Evolutionary conservation across 495 filamentous ascomycete genomes (phyloP).

Genomic region (Beverwykella pulmonaria): DNA sequence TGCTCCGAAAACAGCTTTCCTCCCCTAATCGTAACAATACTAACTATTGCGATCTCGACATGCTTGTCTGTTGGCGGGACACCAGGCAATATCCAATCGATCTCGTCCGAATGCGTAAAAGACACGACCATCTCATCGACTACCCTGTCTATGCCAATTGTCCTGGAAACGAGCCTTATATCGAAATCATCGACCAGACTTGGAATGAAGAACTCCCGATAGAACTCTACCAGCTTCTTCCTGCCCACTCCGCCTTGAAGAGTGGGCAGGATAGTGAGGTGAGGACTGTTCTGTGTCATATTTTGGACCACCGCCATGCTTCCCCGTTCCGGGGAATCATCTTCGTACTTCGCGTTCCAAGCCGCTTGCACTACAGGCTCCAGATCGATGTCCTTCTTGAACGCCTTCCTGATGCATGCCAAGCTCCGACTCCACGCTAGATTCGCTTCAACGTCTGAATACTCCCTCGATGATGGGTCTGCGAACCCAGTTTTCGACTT

Average conservation of each 20-base stretch:
- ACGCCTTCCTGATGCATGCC: slow-evolving; percentile 40
- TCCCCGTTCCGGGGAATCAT: slow-evolving; percentile 29
- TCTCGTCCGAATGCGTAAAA: slow-evolving; percentile 45
- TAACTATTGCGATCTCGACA: slow-evolving; percentile 44
- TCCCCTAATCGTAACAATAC: slow-evolving; percentile 43
- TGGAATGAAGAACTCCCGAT: slow-evolving; percentile 46
- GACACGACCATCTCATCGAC: slow-evolving; percentile 47
- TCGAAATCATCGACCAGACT: slow-evolving; percentile 40
- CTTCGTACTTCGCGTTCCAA: slow-evolving; percentile 29
- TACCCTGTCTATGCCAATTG: slow-evolving; percentile 44
- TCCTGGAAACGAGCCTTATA: slow-evolving; percentile 43
- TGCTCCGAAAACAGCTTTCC: slow-evolving; percentile 47
- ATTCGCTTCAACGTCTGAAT: slow-evolving; percentile 55
- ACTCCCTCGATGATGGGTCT: slow-evolving; percentile 56
- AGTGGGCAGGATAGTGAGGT: slow-evolving; percentile 46
- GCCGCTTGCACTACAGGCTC: slow-evolving; percentile 24
- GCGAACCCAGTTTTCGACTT: slow-evolving; percentile 56
- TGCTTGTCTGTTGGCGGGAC: slow-evolving; percentile 45
- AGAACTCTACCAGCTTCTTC: slow-evolving; percentile 43
- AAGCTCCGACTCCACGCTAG: slow-evolving; percentile 63
- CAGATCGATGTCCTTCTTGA: slow-evolving; percentile 38
- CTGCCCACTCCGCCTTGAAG: slow-evolving; percentile 43
- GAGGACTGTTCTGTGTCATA: slow-evolving; percentile 42
- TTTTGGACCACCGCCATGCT: slow-evolving; percentile 39
- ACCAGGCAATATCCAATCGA: slow-evolving; percentile 47